These are phyloP conservation scores for Amborella trichopoda DNA, from an alignment of 164 flowering plant genomes.

Conservation along the genomic window DNA sequence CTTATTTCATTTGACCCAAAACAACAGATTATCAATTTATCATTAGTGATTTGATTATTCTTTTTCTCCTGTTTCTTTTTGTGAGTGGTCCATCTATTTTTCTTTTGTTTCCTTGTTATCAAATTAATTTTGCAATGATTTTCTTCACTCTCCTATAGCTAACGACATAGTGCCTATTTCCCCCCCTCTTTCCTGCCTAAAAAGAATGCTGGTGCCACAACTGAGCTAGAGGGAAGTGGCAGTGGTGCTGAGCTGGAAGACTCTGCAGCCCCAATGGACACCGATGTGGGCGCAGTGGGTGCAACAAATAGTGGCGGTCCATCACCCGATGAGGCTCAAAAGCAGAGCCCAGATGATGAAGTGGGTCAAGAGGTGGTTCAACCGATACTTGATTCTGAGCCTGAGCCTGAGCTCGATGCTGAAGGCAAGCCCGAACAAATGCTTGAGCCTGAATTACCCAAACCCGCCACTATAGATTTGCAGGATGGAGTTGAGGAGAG, in stretches of 20 bases:
- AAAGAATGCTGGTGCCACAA: conserved; percentile 46
- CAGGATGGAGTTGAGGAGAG: not conserved
- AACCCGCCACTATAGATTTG: not conserved
- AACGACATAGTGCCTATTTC: not conserved
- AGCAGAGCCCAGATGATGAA: conserved; percentile 50
- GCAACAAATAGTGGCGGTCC: conserved; percentile 41
- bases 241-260: conserved; percentile 43
- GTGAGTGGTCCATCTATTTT: not conserved
- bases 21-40: too few relatives aligned
- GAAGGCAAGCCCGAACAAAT: conserved; percentile 74
- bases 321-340: conserved; percentile 51
- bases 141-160: not conserved
- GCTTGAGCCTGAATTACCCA: conserved; percentile 33
- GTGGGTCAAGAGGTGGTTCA: conserved; percentile 51
- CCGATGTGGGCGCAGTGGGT: conserved; percentile 32
- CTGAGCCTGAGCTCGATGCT: conserved; percentile 30
- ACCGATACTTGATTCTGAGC: conserved; percentile 54
- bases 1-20: not conserved
- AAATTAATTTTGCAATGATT: not conserved
- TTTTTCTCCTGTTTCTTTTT: not conserved
- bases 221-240: conserved; percentile 59
- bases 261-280: conserved; percentile 42
- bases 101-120: not conserved
- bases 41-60: not conserved
- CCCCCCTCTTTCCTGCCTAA: not conserved